Evolutionary conservation across 2,329 filamentous ascomycete genomes (phyloP).

Genomic region (Metarhizium brunneum): DNA sequence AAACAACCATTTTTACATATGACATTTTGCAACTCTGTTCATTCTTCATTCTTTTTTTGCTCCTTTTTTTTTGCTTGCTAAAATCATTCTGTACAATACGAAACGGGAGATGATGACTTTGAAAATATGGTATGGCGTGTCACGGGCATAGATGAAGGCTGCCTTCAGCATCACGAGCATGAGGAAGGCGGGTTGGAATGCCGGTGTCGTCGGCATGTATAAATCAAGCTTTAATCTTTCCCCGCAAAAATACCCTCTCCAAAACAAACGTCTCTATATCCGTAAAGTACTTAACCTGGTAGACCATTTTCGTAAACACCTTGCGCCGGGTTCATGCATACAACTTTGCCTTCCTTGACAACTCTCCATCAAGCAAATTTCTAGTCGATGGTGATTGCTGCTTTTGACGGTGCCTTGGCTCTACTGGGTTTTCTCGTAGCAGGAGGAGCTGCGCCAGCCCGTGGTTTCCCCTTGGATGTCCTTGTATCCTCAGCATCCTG

Average conservation of each 20-base stretch:
- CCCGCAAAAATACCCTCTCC: not conserved
- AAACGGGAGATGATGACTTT: not conserved
- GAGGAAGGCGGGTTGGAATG: not conserved
- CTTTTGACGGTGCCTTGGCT: constrained; percentile 11
- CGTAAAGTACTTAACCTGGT: not conserved
- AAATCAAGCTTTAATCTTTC: not conserved
- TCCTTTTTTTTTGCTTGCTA: not conserved
- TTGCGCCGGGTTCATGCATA: not conserved
- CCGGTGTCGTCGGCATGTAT: not conserved
- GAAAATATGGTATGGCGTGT: not conserved
- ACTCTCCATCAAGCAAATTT: not conserved
- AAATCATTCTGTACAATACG: constrained; percentile 1
- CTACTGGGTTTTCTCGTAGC: constrained; percentile 18
- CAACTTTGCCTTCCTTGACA: not conserved
- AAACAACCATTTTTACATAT: not conserved
- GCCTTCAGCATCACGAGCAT: constrained; percentile 1
- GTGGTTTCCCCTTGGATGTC: constrained; percentile 17
- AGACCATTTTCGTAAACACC: not conserved
- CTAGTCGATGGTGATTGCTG: constrained; percentile 8
- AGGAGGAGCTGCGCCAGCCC: constrained; percentile 15
- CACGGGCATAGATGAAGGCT: not conserved
- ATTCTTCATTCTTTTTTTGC: not conserved
- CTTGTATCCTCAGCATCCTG: constrained; percentile 16
- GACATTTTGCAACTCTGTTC: not conserved
- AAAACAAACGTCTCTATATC: not conserved